Base-by-base conservation (phyloP, 1,284 basidiomycete genomes). In the Golubevia pallescens region DNA sequence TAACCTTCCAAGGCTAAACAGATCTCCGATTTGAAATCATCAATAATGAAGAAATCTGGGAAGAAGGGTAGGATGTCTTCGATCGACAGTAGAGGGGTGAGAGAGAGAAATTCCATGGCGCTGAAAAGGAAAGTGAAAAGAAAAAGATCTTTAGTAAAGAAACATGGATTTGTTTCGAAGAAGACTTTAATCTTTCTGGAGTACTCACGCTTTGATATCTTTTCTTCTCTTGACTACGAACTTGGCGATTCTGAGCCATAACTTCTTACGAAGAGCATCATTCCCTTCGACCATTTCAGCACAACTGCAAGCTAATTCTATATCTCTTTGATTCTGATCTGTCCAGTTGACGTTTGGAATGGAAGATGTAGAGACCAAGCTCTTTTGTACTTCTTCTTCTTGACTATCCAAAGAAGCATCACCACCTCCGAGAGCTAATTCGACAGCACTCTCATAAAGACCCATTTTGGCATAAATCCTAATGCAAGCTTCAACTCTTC, bases 11-110 rank as follows among this genome's bases (percentile, higher is more conserved):
- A 88, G 0, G 97, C 97, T 66, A 92, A 91, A 71, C 96, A 97
- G 74, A 99, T 99, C 87, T 99, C 95, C 76, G 96, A 93, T 86
- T 99, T 99, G 90, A 99, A 99, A 84, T 98, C 95, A 86, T 99
- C 97, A 76, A 99, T 98, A 71, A 99, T 94, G 13, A 96, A 94
- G 86, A 99, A 99, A 87, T 99, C 96, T 1, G 97, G 96, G 90
- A 99, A 99, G 90, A 98, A 99, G 1, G 97, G 97, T 23, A 99
- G 87, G 62, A 99, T 96, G 83, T 99, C 97, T 86, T 99, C 97
- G 73, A 99, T 96, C 86, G 97, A 96, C 81, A 99, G 90, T 28
- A 98, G 87, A 77, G 95, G 92, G 0, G 96, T 97, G 67, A 93
- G 92, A 79, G 97, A 93, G 70, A 99, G 88, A 88, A 99, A 98